These are phyloP conservation scores for Gymnopus androsaceus DNA, from an alignment of 1,284 basidiomycete species.

Conservation along the genomic window DNA sequence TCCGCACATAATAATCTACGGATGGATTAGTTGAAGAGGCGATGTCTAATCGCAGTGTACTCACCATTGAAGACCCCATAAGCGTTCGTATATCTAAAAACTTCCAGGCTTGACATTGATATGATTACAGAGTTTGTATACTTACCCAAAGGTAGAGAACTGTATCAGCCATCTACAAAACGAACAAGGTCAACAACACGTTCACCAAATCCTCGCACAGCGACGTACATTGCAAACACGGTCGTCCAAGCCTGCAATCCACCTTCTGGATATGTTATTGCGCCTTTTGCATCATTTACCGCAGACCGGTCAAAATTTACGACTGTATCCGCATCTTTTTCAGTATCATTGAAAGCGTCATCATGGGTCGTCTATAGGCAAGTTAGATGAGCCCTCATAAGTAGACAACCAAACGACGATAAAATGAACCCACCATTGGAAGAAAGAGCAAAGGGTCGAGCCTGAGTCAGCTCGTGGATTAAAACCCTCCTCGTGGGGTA, in stretches of 20 bases:
- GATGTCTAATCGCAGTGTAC: background rate
- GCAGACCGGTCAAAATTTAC: background rate
- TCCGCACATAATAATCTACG: constrained; percentile 36
- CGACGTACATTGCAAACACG: constrained; percentile 6
- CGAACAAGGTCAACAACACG: background rate
- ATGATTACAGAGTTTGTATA: background rate
- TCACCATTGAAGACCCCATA: constrained; percentile 45
- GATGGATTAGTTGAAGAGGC: background rate
- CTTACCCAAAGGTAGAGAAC: constrained; percentile 39
- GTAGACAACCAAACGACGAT: background rate
- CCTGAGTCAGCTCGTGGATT: no score
- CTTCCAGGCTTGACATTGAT: background rate
- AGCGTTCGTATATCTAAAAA: constrained; percentile 33
- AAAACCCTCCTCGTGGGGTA: no score
- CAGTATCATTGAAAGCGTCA: background rate
- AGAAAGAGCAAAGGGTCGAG: background rate
- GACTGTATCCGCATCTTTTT: background rate
- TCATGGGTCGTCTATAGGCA: background rate
- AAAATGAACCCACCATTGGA: background rate
- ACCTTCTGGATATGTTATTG: constrained; percentile 12
- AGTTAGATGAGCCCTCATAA: background rate
- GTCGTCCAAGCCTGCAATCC: constrained; percentile 14
- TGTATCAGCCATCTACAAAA: constrained; percentile 28
- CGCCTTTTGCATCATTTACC: background rate
- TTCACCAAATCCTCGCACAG: background rate